These are phyloP conservation scores for Artemisia annua DNA, from an alignment of 129 eudicot genomes.

Conservation along the genomic window DNA sequence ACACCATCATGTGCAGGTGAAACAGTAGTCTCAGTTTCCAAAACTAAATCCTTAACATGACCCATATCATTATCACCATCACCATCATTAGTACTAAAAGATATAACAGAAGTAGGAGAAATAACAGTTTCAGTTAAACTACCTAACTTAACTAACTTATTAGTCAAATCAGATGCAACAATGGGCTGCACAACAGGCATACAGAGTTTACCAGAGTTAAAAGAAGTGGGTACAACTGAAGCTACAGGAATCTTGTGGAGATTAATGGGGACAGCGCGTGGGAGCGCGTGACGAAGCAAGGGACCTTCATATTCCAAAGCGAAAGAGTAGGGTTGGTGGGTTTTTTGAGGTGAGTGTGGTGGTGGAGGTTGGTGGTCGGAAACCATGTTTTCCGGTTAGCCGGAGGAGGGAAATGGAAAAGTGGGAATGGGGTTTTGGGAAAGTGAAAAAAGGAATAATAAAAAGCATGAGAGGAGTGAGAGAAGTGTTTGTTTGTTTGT, in stretches of 20 bases:
- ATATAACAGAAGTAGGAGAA: slow-evolving; percentile 80
- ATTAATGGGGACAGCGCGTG: slow-evolving; percentile 79
- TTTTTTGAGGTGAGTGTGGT: background rate
- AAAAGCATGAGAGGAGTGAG: slow-evolving; percentile 26
- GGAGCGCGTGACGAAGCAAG: slow-evolving; percentile 66
- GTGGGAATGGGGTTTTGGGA: slow-evolving; percentile 22
- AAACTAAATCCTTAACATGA: slow-evolving; percentile 55
- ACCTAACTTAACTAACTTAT: slow-evolving; percentile 54
- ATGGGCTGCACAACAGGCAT: slow-evolving; percentile 90
- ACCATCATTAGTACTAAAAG: slow-evolving; percentile 24
- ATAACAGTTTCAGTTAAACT: slow-evolving; percentile 39
- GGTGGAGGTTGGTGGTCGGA: slow-evolving; percentile 37
- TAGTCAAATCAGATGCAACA: slow-evolving; percentile 45
- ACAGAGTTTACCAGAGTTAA: slow-evolving; percentile 36
- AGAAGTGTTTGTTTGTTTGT: background rate
- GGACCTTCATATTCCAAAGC: slow-evolving; percentile 92
- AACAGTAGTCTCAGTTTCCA: slow-evolving; percentile 54
- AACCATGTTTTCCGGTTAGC: slow-evolving; percentile 19
- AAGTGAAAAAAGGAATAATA: slow-evolving; percentile 31
- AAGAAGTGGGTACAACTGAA: slow-evolving; percentile 51
- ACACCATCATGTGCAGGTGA: slow-evolving; percentile 57
- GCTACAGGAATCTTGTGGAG: slow-evolving; percentile 87
- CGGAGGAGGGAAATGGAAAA: background rate
- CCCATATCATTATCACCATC: slow-evolving; percentile 7
- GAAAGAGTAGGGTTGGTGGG: slow-evolving; percentile 48